Base-by-base conservation (phyloP, 1,284 basidiomycete species). In the Irpex sp. region DNA sequence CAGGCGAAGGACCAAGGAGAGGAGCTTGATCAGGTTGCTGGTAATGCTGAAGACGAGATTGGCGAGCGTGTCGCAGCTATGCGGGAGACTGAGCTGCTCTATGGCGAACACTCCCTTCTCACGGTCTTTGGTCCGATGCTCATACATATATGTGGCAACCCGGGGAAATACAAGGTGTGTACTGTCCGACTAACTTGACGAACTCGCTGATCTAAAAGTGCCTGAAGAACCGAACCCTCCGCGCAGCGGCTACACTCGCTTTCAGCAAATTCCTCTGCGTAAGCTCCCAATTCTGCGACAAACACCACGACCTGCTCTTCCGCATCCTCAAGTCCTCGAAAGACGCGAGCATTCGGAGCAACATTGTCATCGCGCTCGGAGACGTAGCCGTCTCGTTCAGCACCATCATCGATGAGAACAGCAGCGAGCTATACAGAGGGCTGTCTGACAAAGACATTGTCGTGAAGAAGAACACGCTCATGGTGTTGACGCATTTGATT, bases 381-480 rank as follows among this genome's bases (percentile, higher is more conserved):
- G 97, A 99, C 72, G 93, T 98, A 58, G 96, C 97, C 0, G 93
- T 99, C 11, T 97, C 93, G 56, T 98, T 98, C 81, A 96, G 93
- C 75, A 96, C 82, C 66, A 91, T 99, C 75, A 89, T 99, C 70
- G 97, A 98, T 77, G 96, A 98, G 80, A 98, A 98, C 80, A 96
- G 92, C 74, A 93, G 96, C 70, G 91, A 96, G 66, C 81, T 99
- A 4, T 99, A 98, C 80, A 93, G 92, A 70, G 97, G 97, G 0
- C 84, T 99, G 51, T 89, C 91, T 7, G 97, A 99, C 75, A 76
- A 80, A 19, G 88, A 98, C 73, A 79, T 94, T 4, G 86, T 92
- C 54, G 97, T 99, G 65, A 99, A 98, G 88, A 98, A 99, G 82
- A 98, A 98, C 78, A 98, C 97, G 52, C 84, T 99, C 58, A 99